phyloP scores from a whole-genome alignment of 2,329 filamentous ascomycete species.

The Neofusicoccum kwambonambiense region DNA sequence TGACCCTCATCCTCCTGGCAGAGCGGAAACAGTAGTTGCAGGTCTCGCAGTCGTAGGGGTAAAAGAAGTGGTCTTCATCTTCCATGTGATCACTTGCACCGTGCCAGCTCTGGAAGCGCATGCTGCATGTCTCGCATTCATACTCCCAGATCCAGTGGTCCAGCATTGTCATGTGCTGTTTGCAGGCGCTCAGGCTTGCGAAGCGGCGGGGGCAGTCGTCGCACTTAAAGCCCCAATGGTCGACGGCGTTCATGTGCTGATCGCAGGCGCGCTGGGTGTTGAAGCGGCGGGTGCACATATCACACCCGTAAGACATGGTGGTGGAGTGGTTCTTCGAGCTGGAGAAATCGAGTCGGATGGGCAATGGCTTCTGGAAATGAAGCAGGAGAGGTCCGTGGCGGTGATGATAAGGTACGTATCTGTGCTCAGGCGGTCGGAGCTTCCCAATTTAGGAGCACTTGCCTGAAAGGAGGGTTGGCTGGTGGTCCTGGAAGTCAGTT shows the following conservation, averaged over 20 bases:
- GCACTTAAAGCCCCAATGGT: too few relatives aligned
- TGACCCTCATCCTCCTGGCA: slow-evolving; percentile 20
- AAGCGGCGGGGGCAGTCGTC: background rate
- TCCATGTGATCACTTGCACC: background rate
- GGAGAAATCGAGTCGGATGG: too few relatives aligned
- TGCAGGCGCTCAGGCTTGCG: background rate
- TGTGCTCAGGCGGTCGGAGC: too few relatives aligned
- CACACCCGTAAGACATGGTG: slow-evolving; percentile 15
- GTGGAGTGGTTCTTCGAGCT: too few relatives aligned
- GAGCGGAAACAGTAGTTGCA: slow-evolving; percentile 9
- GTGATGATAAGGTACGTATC: too few relatives aligned
- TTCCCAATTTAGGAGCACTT: too few relatives aligned
- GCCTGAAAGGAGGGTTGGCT: too few relatives aligned
- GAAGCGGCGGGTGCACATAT: slow-evolving; percentile 18
- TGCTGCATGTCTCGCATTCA: slow-evolving; percentile 20
- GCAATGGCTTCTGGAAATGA: too few relatives aligned
- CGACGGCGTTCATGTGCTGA: slow-evolving; percentile 22
- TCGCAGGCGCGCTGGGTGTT: background rate
- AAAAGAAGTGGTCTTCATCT: background rate
- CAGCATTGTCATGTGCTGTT: slow-evolving; percentile 25
- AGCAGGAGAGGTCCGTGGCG: too few relatives aligned
- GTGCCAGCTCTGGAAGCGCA: background rate
- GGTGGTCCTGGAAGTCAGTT: too few relatives aligned
- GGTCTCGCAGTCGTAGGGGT: slow-evolving; percentile 10
- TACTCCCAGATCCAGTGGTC: slow-evolving; percentile 21